A percentile compares a stretch with the other conserved stretches of the same genome.
Evolutionary conservation across 2,329 filamentous ascomycete species (phyloP).

Genomic region (Alternaria triticina): DNA sequence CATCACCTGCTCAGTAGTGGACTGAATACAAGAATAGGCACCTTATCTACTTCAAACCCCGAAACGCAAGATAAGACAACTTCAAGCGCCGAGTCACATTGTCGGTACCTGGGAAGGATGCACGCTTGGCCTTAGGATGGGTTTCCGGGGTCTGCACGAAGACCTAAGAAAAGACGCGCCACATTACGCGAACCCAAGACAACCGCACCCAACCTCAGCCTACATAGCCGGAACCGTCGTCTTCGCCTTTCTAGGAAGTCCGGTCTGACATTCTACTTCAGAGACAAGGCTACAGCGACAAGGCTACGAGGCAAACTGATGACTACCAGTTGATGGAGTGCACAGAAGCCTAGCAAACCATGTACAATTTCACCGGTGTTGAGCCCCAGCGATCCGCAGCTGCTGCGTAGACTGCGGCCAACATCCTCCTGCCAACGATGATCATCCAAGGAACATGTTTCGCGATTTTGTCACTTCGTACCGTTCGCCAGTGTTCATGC

Average conservation of each 20-base stretch:
- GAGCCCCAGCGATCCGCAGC: not conserved
- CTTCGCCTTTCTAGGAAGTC: not conserved
- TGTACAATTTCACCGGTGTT: not conserved
- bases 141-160: not conserved
- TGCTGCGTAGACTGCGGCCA: not conserved
- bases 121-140: not conserved
- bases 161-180: constrained; percentile 11
- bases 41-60: not conserved
- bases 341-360: not conserved
- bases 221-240: not conserved
- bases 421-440: not conserved
- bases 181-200: not conserved
- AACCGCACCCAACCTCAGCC: not conserved
- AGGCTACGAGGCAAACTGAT: not conserved
- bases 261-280: not conserved
- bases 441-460: not conserved
- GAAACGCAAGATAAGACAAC: not conserved
- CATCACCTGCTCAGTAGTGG: not conserved
- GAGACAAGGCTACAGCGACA: not conserved
- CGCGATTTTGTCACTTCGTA: not conserved
- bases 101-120: not conserved
- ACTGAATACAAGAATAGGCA: not conserved
- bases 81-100: not conserved
- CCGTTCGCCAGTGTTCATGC: constrained; percentile 4
- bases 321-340: not conserved